Base-by-base conservation (phyloP, 2,329 filamentous ascomycete genomes). In the Lasiodiplodia sp. region DNA sequence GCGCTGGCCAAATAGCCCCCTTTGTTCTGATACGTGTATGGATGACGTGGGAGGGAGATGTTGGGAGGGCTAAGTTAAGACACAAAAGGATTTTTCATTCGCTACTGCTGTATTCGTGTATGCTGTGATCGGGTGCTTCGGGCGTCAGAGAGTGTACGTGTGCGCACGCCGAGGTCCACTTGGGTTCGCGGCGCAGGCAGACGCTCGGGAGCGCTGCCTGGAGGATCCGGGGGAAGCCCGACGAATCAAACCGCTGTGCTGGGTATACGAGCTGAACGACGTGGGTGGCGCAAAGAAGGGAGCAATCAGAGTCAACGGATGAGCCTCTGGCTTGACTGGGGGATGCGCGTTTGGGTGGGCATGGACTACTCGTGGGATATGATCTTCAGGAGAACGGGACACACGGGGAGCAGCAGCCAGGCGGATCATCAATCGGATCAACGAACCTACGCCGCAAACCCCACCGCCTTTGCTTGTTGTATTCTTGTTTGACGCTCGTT, bases 351-450 rank as follows among this genome's bases (percentile, higher is more conserved):
- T 18, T 6, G 38, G 23, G 57, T 34, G 40, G 23, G 57, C 38
- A 49, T 62, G 21, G 56, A 28, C 28, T 28, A 44, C 34, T n/a
- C 40, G 37, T 38, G 37, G 23, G 23, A 53, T n/a, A 49, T 49
- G 60, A 64, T 64, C 60, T 64, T 64, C 60, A 64, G 60, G 60
- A 64, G 57, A 31, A 60, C 57, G 34, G 31, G 31, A 16, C 23
- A 18, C 11, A 5, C n/a, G 7, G 51, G 4, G 37, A 23, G 37
- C 31, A 31, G 34, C 28, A 31, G 34, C 23, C 44, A 12, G 38
- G 40, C 52, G 44, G 23, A n/a, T 47, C 40, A 47, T 47, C 40
- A 47, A 47, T 28, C 60, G 28, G 60, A 64, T 64, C 60, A 51
- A 18, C 12, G 31, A 44, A 21, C 23, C 44, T 34, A 25, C 34